Conservation (phyloP, 768 basidiomycete species). For the Serendipita sp. region DNA sequence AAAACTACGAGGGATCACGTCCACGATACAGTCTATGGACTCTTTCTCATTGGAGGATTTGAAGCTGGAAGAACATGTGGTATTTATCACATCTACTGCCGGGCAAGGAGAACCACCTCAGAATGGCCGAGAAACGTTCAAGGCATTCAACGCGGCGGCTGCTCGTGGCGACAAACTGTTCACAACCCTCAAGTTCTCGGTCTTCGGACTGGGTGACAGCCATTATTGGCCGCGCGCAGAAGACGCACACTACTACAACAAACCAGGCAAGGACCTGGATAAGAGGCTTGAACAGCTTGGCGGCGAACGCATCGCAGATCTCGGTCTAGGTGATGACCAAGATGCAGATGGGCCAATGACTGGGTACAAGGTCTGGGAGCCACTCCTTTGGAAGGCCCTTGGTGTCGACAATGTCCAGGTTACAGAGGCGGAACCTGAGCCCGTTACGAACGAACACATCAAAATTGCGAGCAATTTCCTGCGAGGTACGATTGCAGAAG, state of each 20-base stretch:
- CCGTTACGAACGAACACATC: constrained; percentile 98
- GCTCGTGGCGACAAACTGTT: constrained; percentile 43
- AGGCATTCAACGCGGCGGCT: constrained; percentile 53
- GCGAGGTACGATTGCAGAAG: constrained; percentile 88
- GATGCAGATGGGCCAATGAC: constrained; percentile 93
- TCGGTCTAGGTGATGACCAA: constrained; percentile 92
- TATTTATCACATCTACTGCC: constrained; percentile 80
- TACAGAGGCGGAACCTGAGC: constrained; percentile 82
- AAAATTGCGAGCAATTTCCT: constrained; percentile 90
- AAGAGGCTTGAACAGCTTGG: constrained; percentile 62
- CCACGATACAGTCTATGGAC: constrained; percentile 63
- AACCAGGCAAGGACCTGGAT: constrained; percentile 82
- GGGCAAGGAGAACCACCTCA: constrained; percentile 98
- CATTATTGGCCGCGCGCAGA: constrained; percentile 98
- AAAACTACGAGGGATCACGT: constrained; percentile 67
- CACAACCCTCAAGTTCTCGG: constrained; percentile 52
- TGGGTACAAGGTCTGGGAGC: constrained; percentile 94
- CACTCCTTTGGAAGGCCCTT: constrained; percentile 79
- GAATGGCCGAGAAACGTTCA: constrained; percentile 83
- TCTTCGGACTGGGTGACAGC: constrained; percentile 94
- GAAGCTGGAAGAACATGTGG: constrained; percentile 55
- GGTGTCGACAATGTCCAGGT: constrained; percentile 84
- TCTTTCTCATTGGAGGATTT: constrained; percentile 62
- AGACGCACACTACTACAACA: constrained; percentile 98
- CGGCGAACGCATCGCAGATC: constrained; percentile 49